Base-by-base conservation (phyloP, 768 basidiomycete genomes). In the Tylopilus plumbeoviolaceoides region DNA sequence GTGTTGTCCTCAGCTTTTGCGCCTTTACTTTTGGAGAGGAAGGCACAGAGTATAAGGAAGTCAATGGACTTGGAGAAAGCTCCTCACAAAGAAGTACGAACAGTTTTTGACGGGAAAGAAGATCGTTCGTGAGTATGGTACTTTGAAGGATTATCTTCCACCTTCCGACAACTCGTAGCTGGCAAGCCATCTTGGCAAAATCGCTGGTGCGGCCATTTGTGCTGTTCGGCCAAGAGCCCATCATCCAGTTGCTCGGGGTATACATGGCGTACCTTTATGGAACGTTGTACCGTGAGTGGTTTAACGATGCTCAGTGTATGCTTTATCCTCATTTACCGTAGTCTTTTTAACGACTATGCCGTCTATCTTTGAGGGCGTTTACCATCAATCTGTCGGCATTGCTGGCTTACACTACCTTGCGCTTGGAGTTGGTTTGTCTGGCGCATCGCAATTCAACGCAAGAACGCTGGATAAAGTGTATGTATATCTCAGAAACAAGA, bases 211-310 rank as follows among this genome's bases (percentile, higher is more conserved):
- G 89, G n/a, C 91, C 91, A 0, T 87, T 92, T 69, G 60, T 68
- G 5, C 63, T 91, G 11, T 85, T 89, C 51, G 60, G 50, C 0
- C 61, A 60, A 5, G 88, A 91, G 61, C 79, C 83, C 1, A 87
- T 90, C 58, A 72, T 87, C 18, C 86, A 87, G 59, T 63, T 87
- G 2, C 68, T 90, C 10, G 82, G 83, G 0, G 4, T 82, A 1
- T 90, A 88, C 55, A 80, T 87, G 78, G 82, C 85, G 0, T 82
- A 87, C 57, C 62, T 86, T 14, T 91, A 85, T 51, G 89, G 84
- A 5, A 60, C 75, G 0, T 68, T 83, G 36, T 87, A 84, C 52
- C 56, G 83, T 82, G 59, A 46, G 81, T 68, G 28, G 2, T 62
- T 44, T 7, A 43, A 39, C 20, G 21, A 3, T 18, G 10, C 20